phyloP scores from a whole-genome alignment of 2,329 filamentous ascomycete species.

The Monilinia fructicola region DNA sequence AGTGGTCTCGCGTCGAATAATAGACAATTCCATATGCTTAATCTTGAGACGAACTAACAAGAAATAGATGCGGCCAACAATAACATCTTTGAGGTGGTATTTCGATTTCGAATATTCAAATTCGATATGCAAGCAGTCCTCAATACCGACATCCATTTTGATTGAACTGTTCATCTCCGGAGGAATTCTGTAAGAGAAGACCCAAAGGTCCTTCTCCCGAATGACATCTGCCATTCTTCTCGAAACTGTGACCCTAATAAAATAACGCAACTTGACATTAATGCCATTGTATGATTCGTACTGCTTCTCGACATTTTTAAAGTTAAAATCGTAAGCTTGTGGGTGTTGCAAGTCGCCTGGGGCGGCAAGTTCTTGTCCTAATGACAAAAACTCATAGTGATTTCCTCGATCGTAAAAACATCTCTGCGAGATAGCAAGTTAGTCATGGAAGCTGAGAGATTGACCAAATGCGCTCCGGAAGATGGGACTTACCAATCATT shows the following conservation, averaged over 20 bases:
- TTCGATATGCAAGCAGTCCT: slow-evolving; percentile 98
- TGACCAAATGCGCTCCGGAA: background rate
- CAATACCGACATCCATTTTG: slow-evolving; percentile 99
- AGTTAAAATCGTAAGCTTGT: slow-evolving; percentile 98
- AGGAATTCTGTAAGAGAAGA: slow-evolving; percentile 96
- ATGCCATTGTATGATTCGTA: slow-evolving; percentile 99
- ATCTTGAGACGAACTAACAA: slow-evolving; percentile 96
- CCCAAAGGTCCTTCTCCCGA: slow-evolving; percentile 99
- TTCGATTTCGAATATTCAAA: slow-evolving; percentile 99
- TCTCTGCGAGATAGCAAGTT: slow-evolving; percentile 59
- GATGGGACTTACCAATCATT: slow-evolving; percentile 71
- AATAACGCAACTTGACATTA: slow-evolving; percentile 98
- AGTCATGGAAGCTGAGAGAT: slow-evolving; percentile 9
- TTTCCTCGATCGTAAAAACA: slow-evolving; percentile 99
- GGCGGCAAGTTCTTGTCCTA: slow-evolving; percentile 94
- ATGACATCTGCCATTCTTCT: slow-evolving; percentile 97
- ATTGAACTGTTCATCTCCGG: slow-evolving; percentile 98
- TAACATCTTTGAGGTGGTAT: slow-evolving; percentile 98
- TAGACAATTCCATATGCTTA: slow-evolving; percentile 99
- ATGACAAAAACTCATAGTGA: slow-evolving; percentile 97
- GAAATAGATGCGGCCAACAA: slow-evolving; percentile 98
- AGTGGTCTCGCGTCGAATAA: slow-evolving; percentile 94
- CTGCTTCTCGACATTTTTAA: slow-evolving; percentile 99
- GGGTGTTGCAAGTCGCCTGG: slow-evolving; percentile 98
- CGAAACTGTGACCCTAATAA: slow-evolving; percentile 93